Conservation (phyloP, 495 filamentous ascomycete species). For the Aspergillus hancockii region DNA sequence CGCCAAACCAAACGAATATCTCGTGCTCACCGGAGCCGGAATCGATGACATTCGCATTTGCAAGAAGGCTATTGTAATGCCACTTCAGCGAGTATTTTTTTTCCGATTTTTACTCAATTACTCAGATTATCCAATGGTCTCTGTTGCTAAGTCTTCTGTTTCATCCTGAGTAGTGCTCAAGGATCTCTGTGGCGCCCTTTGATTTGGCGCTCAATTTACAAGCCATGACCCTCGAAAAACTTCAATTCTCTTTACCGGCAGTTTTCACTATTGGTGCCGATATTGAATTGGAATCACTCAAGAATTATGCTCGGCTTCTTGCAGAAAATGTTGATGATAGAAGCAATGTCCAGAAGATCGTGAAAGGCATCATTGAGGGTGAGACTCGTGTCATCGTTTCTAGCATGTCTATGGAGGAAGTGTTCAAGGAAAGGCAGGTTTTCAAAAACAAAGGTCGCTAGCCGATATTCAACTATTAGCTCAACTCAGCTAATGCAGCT, state of each 20-base stretch:
- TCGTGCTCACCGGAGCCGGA: constrained; percentile 78
- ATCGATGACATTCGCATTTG: constrained; percentile 68
- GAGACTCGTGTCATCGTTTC: constrained; percentile 78
- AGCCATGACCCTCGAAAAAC: constrained; percentile 83
- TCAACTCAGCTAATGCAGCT: not conserved
- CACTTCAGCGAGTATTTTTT: constrained; percentile 58
- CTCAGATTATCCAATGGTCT: not conserved
- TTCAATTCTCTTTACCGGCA: constrained; percentile 76
- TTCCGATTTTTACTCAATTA: not conserved
- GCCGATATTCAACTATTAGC: not conserved
- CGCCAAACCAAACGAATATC: constrained; percentile 56
- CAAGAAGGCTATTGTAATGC: constrained; percentile 70
- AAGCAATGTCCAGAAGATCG: constrained; percentile 76
- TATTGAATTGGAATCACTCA: constrained; percentile 61
- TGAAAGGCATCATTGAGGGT: constrained; percentile 87
- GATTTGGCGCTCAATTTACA: constrained; percentile 75
- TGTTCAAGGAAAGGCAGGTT: constrained; percentile 76
- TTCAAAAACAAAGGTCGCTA: constrained; percentile 63
- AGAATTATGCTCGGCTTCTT: constrained; percentile 76
- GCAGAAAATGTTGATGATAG: constrained; percentile 55
- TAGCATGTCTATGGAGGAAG: constrained; percentile 84
- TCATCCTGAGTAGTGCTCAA: constrained; percentile 25
- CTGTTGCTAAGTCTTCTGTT: constrained; percentile 7
- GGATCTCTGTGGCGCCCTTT: constrained; percentile 69
- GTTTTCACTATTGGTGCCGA: constrained; percentile 83